A percentile compares a stretch with the other conserved stretches of the same genome.
phyloP scores from a whole-genome alignment of 2,329 filamentous ascomycete species.

The Ploettnerulaceae sp. region DNA sequence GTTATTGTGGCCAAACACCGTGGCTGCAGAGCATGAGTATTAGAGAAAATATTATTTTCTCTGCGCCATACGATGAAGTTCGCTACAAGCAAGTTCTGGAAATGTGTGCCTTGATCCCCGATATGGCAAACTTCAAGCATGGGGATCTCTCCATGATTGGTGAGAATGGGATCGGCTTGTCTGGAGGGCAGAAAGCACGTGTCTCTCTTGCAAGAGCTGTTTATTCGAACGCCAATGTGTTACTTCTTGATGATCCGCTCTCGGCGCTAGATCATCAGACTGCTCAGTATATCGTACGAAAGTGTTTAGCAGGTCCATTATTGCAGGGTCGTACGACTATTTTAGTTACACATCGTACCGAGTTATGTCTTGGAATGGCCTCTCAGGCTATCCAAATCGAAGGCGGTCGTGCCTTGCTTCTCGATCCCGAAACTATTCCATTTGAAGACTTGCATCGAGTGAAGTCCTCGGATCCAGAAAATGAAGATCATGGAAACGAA shows the following conservation, averaged over 20 bases:
- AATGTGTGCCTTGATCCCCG: slow-evolving; percentile 55
- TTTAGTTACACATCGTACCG: slow-evolving; percentile 60
- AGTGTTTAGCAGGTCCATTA: slow-evolving; percentile 51
- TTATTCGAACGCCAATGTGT: slow-evolving; percentile 49
- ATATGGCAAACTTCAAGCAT: slow-evolving; percentile 58
- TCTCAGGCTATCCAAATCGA: slow-evolving; percentile 68
- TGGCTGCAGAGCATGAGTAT: slow-evolving; percentile 69
- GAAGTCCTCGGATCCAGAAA: slow-evolving; percentile 20
- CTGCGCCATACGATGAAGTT: slow-evolving; percentile 60
- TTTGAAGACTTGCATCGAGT: slow-evolving; percentile 26
- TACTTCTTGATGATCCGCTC: slow-evolving; percentile 55
- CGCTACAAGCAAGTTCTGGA: slow-evolving; percentile 66
- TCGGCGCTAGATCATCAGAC: slow-evolving; percentile 61
- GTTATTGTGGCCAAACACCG: slow-evolving; percentile 60
- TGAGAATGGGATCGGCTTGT: slow-evolving; percentile 57
- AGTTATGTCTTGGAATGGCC: slow-evolving; percentile 69
- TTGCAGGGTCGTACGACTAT: slow-evolving; percentile 49
- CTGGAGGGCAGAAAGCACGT: slow-evolving; percentile 56
- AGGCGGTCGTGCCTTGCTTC: slow-evolving; percentile 45
- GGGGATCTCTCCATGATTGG: slow-evolving; percentile 59
- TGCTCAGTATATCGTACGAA: slow-evolving; percentile 54
- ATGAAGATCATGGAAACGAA: slow-evolving; percentile 27
- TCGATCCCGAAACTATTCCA: slow-evolving; percentile 25
- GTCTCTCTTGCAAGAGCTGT: slow-evolving; percentile 57
- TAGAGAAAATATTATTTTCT: slow-evolving; percentile 63